Base-by-base conservation (phyloP, 2,329 filamentous ascomycete genomes). In the Hymenoscyphus fraxineus region DNA sequence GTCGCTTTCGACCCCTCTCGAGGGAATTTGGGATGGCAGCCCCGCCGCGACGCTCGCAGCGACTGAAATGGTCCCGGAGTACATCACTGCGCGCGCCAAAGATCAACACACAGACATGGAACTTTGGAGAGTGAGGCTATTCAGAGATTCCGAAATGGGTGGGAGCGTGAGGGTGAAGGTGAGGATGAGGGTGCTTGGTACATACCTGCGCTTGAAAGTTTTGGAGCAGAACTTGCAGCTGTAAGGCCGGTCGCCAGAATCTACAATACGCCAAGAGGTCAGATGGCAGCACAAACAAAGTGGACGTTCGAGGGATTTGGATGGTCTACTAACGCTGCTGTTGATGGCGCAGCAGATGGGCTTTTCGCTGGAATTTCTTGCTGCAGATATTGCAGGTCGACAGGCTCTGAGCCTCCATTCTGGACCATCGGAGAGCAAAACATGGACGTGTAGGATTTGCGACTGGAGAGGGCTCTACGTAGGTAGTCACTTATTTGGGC, bases 141-240 rank as follows among this genome's bases (percentile, higher is more conserved):
- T 47, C 31, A 27, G 31, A 41, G 27, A 55, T 19, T 44, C 7
- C 44, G 39, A 19, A 19, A 41, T n/a, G 16, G 15, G 22, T 41
- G 2, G 41, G n/a, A n/a, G n/a, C 10, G 41, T 6, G 41, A 16
- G 9, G 6, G 19, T 6, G 44, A 19, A 56, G 54, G 27, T 5
- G 55, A 41, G 58, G 16, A 27, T 10, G 22, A 51, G 41, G 41
- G 41, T 19, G 19, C 1, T 44, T 44, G 19, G 1, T 54, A 67
- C 66, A 41, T 68, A 70, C 73, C 73, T 75, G 64, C 73, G 72
- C 61, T 75, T 75, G 69, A 75, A 75, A 7, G 72, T 74, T 63
- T 75, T 75, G 62, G 70, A 69, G 67, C 73, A 75, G 63, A 75
- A 75, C 68, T 71, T 72, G 67, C 73, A 75, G 58, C 69, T 72